A percentile compares a stretch with the other conserved stretches of the same genome.
phyloP scores from a whole-genome alignment of 2,329 filamentous ascomycete genomes.

The Arthrinium puccinioides region DNA sequence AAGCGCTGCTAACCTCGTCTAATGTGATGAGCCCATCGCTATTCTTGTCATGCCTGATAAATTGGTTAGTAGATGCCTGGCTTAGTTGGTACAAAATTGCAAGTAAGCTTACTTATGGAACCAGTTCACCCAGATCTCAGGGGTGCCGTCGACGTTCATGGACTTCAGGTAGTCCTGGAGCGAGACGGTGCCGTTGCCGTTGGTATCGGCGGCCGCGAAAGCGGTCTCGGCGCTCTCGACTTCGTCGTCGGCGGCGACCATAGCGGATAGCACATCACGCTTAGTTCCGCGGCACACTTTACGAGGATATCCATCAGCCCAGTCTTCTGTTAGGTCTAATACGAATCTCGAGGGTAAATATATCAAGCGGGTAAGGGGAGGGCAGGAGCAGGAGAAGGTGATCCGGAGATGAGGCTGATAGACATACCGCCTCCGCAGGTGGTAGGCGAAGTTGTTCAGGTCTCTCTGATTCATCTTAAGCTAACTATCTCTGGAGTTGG shows the following conservation, averaged over 20 bases:
- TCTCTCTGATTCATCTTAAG: too few relatives aligned
- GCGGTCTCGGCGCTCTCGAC: neutral
- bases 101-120: constrained; percentile 1
- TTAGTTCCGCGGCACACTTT: neutral
- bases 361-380: too few relatives aligned
- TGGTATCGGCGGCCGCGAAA: neutral
- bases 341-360: neutral
- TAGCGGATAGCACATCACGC: neutral
- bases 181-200: neutral
- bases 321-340: too few relatives aligned
- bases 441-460: too few relatives aligned
- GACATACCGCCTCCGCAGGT: neutral
- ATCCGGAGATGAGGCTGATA: neutral
- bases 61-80: neutral
- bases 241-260: neutral
- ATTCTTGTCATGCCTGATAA: neutral
- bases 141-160: neutral
- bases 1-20: neutral
- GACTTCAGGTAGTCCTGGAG: neutral
- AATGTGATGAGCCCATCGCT: neutral
- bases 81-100: too few relatives aligned
- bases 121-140: neutral
- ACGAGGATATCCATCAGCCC: neutral
- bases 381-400: too few relatives aligned
- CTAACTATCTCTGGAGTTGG: too few relatives aligned